Evolutionary conservation across 352 stramenopile genomes (phyloP).

Genomic region (Poterioochromonas sp.): DNA sequence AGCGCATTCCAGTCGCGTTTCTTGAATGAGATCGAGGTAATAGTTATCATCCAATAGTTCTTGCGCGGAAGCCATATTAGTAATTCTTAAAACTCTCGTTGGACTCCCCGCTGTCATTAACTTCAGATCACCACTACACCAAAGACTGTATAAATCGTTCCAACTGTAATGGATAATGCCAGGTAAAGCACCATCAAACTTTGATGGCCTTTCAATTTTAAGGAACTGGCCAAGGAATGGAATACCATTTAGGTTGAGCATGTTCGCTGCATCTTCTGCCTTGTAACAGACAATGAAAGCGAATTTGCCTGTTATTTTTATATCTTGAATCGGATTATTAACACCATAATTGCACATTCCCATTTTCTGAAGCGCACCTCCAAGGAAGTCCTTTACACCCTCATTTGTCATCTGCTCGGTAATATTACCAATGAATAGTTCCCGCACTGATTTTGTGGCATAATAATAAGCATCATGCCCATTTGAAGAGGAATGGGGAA

Average conservation of each 20-base stretch:
- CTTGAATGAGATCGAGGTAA: constrained; percentile 44
- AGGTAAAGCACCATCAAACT: constrained; percentile 53
- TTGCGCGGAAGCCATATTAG: constrained; percentile 43
- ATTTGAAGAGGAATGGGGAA: too few species aligned
- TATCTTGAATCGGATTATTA: constrained; percentile 58
- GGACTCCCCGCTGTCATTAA: constrained; percentile 32
- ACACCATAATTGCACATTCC: constrained; percentile 41
- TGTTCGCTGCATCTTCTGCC: constrained; percentile 57
- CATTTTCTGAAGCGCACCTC: constrained; percentile 46
- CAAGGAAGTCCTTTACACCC: constrained; percentile 42
- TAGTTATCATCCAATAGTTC: constrained; percentile 41
- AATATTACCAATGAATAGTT: constrained; percentile 71
- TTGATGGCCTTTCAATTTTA: constrained; percentile 60
- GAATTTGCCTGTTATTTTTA: constrained; percentile 61
- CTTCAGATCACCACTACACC: constrained; percentile 22
- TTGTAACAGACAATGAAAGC: constrained; percentile 64
- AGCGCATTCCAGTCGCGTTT: constrained; percentile 44
- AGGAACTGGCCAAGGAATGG: constrained; percentile 56
- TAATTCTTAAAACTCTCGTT: constrained; percentile 43
- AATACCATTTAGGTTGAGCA: constrained; percentile 70
- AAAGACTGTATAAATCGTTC: constrained; percentile 36
- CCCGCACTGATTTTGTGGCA: constrained; percentile 40
- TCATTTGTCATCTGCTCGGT: constrained; percentile 40
- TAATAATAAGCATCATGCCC: too few species aligned
- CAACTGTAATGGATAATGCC: constrained; percentile 24